Evolutionary conservation across 2,329 filamentous ascomycete genomes (phyloP), one percentile per base, ranked within the genome.

Genomic region (Ramichloridium luteum): DNA sequence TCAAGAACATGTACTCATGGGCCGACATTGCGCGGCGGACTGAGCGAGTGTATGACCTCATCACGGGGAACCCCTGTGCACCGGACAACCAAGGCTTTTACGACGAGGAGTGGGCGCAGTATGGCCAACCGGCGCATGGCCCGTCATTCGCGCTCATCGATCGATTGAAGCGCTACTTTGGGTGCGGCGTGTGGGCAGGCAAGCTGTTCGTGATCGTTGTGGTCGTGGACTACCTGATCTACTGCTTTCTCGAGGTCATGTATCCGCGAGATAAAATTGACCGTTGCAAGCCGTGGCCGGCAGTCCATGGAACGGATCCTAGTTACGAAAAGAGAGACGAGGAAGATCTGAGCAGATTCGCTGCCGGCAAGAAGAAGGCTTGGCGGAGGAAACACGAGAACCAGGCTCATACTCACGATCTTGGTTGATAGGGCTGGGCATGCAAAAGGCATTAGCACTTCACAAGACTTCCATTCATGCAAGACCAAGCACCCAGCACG

Each of bases 1-100:
- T 98, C 40, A 85, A 88, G 57, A 82, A 81, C 63, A 96, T 96
- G 90, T 98, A 98, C 61, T 93, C 84, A 2, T 98, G 90, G 90
- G 82, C 82, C 16, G 88, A 98, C 54, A 88, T 98, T 16, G 90
- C 90, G 10, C 72, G 80, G 47, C 80, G 90, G 34, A 96, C 90
- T 0, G 90, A 98, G 59, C 72, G 88, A 16, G 90, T 98, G 1
- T 98, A 98, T 57, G 77, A 93, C 53, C 83, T 90, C 28, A 92
- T 98, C 45, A 83, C 77, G 2, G 86, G 85, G 5, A 76, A 75
- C n/a, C 76, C 93, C 32, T 76, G 73, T 42, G 51, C 49, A 3
- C 30, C 41, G 5, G 51, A 54, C 31, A 83, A 92, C 46, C 77
- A 80, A 32, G 83, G 92, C 37, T 93, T 93, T 49, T 93, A 93